Percentiles rank a stretch among this genome's conserved stretches.
Evolutionary conservation across 768 basidiomycete species (phyloP).

Genomic region (Tephrocybe rancida): DNA sequence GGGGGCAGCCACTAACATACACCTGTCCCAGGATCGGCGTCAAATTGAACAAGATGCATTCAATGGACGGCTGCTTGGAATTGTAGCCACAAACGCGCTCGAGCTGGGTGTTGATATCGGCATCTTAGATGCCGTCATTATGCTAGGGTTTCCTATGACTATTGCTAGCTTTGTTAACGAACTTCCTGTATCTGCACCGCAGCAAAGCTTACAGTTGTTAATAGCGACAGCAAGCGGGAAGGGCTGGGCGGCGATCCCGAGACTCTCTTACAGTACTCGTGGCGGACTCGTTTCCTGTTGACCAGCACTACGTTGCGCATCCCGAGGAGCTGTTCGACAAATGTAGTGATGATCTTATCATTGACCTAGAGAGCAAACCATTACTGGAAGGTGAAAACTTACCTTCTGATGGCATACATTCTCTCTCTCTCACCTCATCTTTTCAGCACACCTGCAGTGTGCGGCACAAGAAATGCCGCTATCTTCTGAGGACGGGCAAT

Average conservation of each 20-base stretch:
- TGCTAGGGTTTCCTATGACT: constrained; percentile 82
- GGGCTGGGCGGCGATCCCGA: constrained; percentile 79
- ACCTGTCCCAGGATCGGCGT: constrained; percentile 64
- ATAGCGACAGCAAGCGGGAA: constrained; percentile 87
- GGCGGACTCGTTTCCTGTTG: constrained; percentile 67
- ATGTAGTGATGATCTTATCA: constrained; percentile 58
- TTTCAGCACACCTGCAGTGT: constrained; percentile 77
- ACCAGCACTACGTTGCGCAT: constrained; percentile 71
- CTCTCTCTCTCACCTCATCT: constrained; percentile 1
- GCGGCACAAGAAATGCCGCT: constrained; percentile 88
- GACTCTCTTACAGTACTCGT: constrained; percentile 81
- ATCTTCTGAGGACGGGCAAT: constrained; percentile 60
- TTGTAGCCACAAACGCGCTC: constrained; percentile 88
- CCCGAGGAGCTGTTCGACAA: constrained; percentile 72
- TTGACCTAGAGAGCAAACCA: constrained; percentile 75
- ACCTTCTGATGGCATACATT: background rate
- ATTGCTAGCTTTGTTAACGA: constrained; percentile 76
- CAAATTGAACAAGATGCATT: constrained; percentile 88
- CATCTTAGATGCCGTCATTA: constrained; percentile 84
- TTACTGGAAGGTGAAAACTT: constrained; percentile 62
- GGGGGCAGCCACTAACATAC: background rate
- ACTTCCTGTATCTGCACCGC: background rate
- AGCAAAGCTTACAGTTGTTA: background rate
- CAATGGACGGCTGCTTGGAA: constrained; percentile 78
- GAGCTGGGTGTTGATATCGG: constrained; percentile 94